phyloP scores from a whole-genome alignment of 2,329 filamentous ascomycete species.

The Fusarium verticillioides region DNA sequence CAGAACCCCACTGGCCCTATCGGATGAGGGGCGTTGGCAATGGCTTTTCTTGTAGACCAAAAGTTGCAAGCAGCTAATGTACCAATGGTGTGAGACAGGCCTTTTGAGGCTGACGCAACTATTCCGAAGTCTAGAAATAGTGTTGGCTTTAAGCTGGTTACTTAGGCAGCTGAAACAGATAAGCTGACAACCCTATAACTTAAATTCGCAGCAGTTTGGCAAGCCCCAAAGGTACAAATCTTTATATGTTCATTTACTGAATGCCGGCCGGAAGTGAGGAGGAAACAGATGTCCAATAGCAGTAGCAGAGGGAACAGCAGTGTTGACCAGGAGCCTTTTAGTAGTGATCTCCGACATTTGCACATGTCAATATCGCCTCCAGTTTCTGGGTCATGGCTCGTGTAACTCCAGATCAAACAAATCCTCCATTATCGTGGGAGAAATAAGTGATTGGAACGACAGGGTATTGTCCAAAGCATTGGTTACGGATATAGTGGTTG shows the following conservation, averaged over 20 bases:
- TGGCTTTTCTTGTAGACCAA: neutral
- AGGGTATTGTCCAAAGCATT: neutral
- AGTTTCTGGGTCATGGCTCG: neutral
- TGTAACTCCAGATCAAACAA: neutral
- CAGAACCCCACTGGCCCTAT: slow-evolving; percentile 10
- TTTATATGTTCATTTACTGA: neutral
- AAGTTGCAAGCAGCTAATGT: neutral
- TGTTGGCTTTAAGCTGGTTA: neutral
- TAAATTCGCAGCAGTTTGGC: neutral
- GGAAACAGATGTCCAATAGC: neutral
- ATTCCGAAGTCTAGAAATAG: neutral
- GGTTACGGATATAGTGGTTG: neutral
- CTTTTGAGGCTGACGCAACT: neutral
- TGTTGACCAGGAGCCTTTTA: neutral
- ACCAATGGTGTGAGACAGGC: neutral
- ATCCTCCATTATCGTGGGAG: neutral
- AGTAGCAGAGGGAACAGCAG: neutral
- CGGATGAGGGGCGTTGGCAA: slow-evolving; percentile 2
- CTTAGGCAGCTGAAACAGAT: neutral
- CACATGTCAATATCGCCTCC: neutral
- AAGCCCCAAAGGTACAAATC: too few species aligned
- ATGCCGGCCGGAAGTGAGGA: neutral
- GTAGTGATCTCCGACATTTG: neutral
- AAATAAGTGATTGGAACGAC: neutral
- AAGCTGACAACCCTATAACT: neutral